Evolutionary conservation across 202 grass and related monocot species (phyloP).

Genomic region (Panicum virgatum): DNA sequence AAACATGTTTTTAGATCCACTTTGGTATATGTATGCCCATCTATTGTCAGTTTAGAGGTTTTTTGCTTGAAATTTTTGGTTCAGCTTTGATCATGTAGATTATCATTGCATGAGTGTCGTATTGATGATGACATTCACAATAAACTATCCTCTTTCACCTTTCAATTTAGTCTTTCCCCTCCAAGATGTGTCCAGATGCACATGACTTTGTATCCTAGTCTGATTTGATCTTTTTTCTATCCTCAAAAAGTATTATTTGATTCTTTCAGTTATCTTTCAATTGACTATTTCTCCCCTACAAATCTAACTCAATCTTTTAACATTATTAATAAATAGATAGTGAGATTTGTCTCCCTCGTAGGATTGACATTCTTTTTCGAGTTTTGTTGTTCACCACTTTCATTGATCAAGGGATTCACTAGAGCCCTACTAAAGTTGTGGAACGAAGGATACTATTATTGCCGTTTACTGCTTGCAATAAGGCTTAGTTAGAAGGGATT

Average conservation of each 20-base stretch:
- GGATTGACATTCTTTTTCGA: background rate
- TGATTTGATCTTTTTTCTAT: background rate
- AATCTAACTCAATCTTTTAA: background rate
- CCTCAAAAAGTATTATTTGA: background rate
- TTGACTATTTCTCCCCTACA: background rate
- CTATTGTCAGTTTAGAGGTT: background rate
- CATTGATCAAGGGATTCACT: background rate
- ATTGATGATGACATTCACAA: background rate
- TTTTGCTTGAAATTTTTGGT: background rate
- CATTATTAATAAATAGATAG: background rate
- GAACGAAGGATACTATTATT: background rate
- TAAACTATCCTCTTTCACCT: background rate
- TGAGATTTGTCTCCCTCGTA: background rate
- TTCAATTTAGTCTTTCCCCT: background rate
- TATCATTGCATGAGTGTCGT: background rate
- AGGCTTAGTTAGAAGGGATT: too few relatives aligned
- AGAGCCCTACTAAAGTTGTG: background rate
- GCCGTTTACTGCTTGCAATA: background rate
- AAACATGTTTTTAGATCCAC: background rate
- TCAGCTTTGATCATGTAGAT: background rate
- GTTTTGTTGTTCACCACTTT: background rate
- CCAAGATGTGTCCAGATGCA: background rate
- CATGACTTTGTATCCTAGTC: background rate
- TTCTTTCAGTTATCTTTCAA: background rate
- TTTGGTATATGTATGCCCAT: background rate